phyloP scores from a whole-genome alignment of 441 rosid species.

The Populus hybrid region DNA sequence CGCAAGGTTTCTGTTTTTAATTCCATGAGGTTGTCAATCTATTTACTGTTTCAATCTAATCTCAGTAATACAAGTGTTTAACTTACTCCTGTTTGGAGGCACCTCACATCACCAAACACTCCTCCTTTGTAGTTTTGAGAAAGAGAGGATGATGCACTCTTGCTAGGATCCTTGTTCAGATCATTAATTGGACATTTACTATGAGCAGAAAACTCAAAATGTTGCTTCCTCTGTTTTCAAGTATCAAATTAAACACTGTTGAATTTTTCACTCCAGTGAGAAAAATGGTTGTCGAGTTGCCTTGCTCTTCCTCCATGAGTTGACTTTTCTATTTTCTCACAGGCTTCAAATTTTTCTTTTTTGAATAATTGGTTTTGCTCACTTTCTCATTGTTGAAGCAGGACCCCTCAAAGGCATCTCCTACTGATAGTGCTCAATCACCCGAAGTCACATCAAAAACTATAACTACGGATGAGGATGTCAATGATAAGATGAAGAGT shows the following conservation, averaged over 20 bases:
- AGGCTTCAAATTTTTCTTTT: not conserved
- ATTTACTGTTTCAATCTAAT: not conserved
- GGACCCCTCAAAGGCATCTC: constrained; percentile 60
- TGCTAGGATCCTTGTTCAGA: not conserved
- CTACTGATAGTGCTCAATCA: constrained; percentile 38
- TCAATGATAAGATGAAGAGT: constrained; percentile 33
- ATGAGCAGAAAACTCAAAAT: not conserved
- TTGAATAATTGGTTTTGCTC: constrained; percentile 1
- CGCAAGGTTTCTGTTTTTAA: not conserved
- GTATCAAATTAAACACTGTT: not conserved
- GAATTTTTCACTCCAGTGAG: not conserved
- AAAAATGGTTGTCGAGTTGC: not conserved
- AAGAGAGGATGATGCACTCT: not conserved
- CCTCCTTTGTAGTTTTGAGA: not conserved
- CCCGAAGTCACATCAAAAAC: constrained; percentile 52
- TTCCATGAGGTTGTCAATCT: constrained; percentile 1
- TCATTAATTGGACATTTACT: not conserved
- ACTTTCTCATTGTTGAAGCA: constrained; percentile 30
- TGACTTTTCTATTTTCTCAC: not conserved
- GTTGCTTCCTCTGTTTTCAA: not conserved
- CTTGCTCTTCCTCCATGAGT: not conserved
- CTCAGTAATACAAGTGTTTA: not conserved
- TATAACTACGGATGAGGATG: constrained; percentile 34
- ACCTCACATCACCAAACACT: not conserved
- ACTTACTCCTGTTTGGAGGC: not conserved